A percentile compares a stretch with the other conserved stretches of the same genome.
Evolutionary conservation across 108 stramenopile genomes (phyloP).

Genomic region (Discostella pseudostelligera): DNA sequence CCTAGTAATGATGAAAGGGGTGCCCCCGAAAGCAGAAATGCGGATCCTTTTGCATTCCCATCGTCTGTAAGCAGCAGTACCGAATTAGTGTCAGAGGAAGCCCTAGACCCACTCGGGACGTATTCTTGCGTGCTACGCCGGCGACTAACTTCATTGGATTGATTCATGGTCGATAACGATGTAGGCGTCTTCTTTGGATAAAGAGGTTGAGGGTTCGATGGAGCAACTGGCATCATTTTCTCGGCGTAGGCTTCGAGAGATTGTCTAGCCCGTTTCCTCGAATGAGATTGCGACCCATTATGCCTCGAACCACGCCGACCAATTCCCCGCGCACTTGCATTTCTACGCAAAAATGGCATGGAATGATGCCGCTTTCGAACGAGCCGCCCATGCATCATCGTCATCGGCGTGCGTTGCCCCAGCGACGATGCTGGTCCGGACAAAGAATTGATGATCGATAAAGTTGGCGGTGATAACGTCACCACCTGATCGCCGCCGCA

Average conservation of each 20-base stretch:
- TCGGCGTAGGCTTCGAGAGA: too few relatives aligned
- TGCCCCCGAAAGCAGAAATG: background rate
- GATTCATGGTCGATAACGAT: background rate
- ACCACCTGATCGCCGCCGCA: background rate
- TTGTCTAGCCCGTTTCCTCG: background rate
- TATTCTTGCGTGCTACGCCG: background rate
- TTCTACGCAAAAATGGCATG: slow-evolving; percentile 24
- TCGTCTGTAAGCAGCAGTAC: background rate
- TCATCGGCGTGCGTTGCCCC: background rate
- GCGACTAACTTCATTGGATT: background rate
- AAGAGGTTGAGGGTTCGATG: too few relatives aligned
- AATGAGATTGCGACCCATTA: background rate
- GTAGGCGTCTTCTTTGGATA: too few relatives aligned
- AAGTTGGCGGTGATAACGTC: too few relatives aligned
- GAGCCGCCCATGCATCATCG: background rate
- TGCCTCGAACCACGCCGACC: background rate
- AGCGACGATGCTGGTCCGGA: too few relatives aligned
- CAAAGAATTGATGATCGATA: too few relatives aligned
- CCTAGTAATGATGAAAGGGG: background rate
- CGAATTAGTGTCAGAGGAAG: background rate
- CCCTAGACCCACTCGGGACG: background rate
- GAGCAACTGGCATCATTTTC: too few relatives aligned
- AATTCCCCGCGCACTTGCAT: background rate
- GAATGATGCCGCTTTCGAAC: slow-evolving; percentile 24
- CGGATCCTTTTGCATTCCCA: background rate